Evolutionary conservation across 2,329 filamentous ascomycete species (phyloP), one percentile per base, ranked within the genome.

Genomic region (Zymoseptoria passerinii): DNA sequence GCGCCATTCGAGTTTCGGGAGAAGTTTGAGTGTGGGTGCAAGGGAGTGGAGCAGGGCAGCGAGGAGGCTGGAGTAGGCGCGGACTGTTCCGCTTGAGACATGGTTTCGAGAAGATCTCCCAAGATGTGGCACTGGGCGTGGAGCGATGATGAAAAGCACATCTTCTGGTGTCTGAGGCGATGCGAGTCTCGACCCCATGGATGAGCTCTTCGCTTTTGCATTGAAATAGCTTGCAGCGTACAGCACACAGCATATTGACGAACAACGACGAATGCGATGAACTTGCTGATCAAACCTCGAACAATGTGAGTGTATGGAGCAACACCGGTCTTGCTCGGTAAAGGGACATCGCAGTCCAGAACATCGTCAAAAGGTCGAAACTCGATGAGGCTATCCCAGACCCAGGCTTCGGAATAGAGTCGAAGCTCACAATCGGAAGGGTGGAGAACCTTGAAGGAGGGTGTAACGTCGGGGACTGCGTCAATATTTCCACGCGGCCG

Each of bases 21-120:
- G 55, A 75, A 71, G 63, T 89, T 82, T 68, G 75, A 75, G 1
- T 95, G 91, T 66, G 73, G 82, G 62, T 96, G 90, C 55, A 61
- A 53, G 53, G 19, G 54, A 2, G 63, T 56, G 35, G 61, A 55
- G 18, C 53, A 56, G 1, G 58, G 58, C 10, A 19, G 28, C 23
- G 53, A 52, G 4, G 19, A n/a, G 16, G 18, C 8, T n/a, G 23
- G 20, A 28, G 19, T 52, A 10, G 13, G 23, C 28, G 50, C 50
- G 23, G 50, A 52, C n/a, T 27, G 50, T 28, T 23, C 8, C 3
- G 19, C 10, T 4, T 52, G 50, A 29, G 23, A 27, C 49, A 23
- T 27, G 16, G n/a, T 50, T 50, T 20, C 8, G 49, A 50, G 10
- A n/a, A 20, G 8, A 50, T 44, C 35, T 44, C 13, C 35, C 35